Evolutionary conservation across 805 yeast genomes (phyloP), one percentile per base, ranked within the genome.

Genomic region (Kodamaea hsintzibuensis): DNA sequence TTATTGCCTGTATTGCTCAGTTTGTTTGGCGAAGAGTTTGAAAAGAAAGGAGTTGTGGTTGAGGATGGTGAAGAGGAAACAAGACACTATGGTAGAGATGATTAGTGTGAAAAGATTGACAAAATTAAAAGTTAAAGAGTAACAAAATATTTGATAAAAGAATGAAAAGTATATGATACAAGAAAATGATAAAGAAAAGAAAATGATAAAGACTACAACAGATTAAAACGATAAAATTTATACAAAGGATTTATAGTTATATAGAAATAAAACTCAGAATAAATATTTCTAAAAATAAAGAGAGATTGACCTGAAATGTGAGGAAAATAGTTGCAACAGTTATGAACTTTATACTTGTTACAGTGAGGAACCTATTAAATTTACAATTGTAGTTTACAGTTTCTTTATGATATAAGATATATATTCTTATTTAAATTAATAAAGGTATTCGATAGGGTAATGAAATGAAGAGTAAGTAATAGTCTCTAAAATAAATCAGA

Each of bases 1-100:
- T 82, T 93, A 53, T 73, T 93, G 50, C 99, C 99, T 0, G 82
- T 90, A 4, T 66, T 87, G 25, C 73, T 93, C 40, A 50, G 52
- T 35, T 43, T 40, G 22, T 45, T 45, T 27, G 48, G 48, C 1
- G 48, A 17, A 13, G 48, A n/a, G 13, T 18, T 19, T 30, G 47
- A 18, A 16, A 17, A 40, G 42, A 27, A 35, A 10, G 42, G 7
- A 42, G 42, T 17, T 7, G 19, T 16, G 5, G 25, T 6, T 22
- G 25, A 22, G 6, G n/a, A n/a, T n/a, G 4, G 13, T 12, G 40
- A n/a, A 16, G 35, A 14, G 38, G 40, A 16, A 25, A 2, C 16
- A 19, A 38, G 44, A 13, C 27, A 19, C 5, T 33, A 47, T 19
- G 50, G 50, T 7, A 38, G 44, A 25, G 50, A 45, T 30, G 48